phyloP scores from a whole-genome alignment of 2,329 filamentous ascomycete species.

The Fonsecaea nubica region DNA sequence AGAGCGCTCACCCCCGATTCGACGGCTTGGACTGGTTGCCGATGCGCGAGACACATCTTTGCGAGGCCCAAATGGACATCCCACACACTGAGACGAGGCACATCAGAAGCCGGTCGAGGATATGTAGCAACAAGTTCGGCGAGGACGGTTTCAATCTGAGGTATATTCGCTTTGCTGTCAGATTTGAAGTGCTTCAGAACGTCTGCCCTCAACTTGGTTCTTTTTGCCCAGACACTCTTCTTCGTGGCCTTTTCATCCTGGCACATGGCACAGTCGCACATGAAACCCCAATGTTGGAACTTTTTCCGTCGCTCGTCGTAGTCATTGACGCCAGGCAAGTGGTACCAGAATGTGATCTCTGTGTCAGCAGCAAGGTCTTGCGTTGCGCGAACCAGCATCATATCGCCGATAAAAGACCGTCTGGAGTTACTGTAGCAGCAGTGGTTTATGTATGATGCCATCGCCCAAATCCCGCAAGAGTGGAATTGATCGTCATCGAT shows the following conservation, averaged over 20 bases:
- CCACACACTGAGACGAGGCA: not conserved
- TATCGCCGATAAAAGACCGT: not conserved
- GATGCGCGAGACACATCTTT: not conserved
- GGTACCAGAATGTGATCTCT: not conserved
- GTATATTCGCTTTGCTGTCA: not conserved
- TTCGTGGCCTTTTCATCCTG: not conserved
- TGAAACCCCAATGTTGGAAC: not conserved
- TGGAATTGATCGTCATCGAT: not conserved
- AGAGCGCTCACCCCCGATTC: not conserved
- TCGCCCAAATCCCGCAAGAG: not conserved
- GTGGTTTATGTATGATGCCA: constrained; percentile 2
- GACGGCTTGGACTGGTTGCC: not conserved
- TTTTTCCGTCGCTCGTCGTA: not conserved
- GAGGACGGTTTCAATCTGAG: not conserved
- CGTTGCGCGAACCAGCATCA: not conserved
- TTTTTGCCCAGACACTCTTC: not conserved
- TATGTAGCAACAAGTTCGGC: not conserved
- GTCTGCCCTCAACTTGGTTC: not conserved
- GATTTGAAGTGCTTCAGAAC: not conserved
- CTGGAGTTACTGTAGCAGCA: not conserved
- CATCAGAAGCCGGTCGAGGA: not conserved
- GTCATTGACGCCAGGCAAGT: not conserved
- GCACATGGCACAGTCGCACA: not conserved
- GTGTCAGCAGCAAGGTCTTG: not conserved
- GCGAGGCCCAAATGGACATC: not conserved